A percentile compares a stretch with the other conserved stretches of the same genome.
Conservation (phyloP, 1,139 yeast genomes). For the Saccharomycopsis hybrid region DNA sequence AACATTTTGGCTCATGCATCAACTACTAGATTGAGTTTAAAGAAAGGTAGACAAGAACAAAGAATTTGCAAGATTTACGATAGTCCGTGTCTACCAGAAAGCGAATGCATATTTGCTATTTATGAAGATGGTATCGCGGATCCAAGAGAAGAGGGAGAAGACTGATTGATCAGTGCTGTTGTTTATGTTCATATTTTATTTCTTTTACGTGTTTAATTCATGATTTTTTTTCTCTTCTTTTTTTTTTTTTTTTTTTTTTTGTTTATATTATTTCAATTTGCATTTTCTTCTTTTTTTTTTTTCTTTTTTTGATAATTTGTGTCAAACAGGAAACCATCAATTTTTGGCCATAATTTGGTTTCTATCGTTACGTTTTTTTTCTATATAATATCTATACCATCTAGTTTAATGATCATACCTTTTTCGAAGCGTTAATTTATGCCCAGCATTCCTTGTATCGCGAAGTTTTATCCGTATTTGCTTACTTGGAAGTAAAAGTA, state of each 20-base stretch:
- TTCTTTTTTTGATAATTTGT: neutral
- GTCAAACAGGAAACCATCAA: too few relatives aligned
- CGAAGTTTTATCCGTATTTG: too few relatives aligned
- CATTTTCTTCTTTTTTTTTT: neutral
- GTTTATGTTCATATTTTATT: neutral
- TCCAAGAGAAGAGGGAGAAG: constrained; percentile 70
- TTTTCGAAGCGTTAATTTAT: too few relatives aligned
- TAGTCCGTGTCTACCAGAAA: constrained; percentile 92
- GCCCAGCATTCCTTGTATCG: too few relatives aligned
- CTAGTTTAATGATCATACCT: too few relatives aligned
- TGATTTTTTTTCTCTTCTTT: neutral
- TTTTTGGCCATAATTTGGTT: too few relatives aligned
- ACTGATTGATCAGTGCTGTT: constrained; percentile 23
- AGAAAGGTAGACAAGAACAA: constrained; percentile 87
- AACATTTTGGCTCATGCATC: constrained; percentile 96
- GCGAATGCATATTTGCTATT: constrained; percentile 91
- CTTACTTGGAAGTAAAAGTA: too few relatives aligned
- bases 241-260: neutral
- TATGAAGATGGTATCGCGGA: constrained; percentile 97
- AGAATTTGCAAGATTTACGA: constrained; percentile 92
- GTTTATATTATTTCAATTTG: neutral
- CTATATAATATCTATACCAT: too few relatives aligned
- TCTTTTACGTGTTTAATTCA: neutral
- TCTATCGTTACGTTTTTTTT: too few relatives aligned
- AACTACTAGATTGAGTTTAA: constrained; percentile 83